Conservation (phyloP, 1,284 basidiomycete genomes). For the Ganoderma lucidum region DNA sequence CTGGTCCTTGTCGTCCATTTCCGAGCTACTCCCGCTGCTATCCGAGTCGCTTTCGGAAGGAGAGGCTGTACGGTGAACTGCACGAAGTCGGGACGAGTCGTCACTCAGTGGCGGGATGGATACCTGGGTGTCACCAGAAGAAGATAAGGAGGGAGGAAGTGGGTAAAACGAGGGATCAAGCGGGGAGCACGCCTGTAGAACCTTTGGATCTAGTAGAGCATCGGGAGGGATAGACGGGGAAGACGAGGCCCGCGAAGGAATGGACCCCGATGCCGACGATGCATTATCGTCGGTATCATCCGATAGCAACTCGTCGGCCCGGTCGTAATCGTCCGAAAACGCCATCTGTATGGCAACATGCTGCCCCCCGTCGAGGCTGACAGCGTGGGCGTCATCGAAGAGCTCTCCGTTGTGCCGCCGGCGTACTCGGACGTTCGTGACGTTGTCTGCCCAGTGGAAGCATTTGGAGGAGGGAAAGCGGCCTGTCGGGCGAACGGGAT, state of each 20-base stretch:
- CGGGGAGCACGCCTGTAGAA: background rate
- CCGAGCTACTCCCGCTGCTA: too few species aligned
- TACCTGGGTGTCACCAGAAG: background rate
- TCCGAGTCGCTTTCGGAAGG: too few species aligned
- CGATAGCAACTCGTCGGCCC: background rate
- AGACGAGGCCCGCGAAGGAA: too few species aligned
- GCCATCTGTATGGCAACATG: background rate
- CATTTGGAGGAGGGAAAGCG: constrained; percentile 18
- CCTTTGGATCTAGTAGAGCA: background rate
- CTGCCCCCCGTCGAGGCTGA: background rate
- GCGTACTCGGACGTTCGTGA: background rate
- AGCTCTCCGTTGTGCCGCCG: too few species aligned
- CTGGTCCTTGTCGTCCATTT: too few species aligned
- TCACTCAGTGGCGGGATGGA: background rate
- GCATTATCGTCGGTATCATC: background rate
- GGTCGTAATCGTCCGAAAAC: background rate
- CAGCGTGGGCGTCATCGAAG: background rate
- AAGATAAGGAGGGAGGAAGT: background rate
- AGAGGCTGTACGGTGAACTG: too few species aligned
- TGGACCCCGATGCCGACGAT: background rate
- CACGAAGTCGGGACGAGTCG: background rate
- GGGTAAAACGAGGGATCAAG: background rate
- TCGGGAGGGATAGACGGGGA: background rate
- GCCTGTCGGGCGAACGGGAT: background rate
- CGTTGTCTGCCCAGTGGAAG: constrained; percentile 17